Evolutionary conservation across 106 monocot genomes (phyloP).

Genomic region (Vanilla planifolia): DNA sequence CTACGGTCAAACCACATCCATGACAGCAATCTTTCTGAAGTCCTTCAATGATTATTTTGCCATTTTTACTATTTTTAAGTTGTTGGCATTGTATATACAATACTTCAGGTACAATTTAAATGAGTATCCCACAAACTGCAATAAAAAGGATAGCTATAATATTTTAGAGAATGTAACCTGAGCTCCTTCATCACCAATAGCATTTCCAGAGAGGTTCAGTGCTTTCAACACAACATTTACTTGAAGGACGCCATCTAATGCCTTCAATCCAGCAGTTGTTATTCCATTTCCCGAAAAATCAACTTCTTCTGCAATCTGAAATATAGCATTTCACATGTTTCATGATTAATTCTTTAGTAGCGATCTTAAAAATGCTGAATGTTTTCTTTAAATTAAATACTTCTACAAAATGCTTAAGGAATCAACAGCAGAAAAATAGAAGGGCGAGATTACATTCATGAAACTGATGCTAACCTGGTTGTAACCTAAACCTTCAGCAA

Average conservation of each 20-base stretch:
- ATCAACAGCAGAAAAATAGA: not conserved
- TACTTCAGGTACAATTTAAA: too few species aligned
- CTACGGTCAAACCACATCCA: too few species aligned
- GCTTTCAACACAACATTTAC: constrained; percentile 66
- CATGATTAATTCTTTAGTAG: too few species aligned
- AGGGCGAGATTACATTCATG: constrained; percentile 1
- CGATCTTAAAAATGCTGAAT: too few species aligned
- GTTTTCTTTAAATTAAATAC: too few species aligned
- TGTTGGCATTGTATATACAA: too few species aligned
- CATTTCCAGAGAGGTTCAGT: constrained; percentile 94
- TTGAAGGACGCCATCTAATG: constrained; percentile 97
- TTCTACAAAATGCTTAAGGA: too few species aligned
- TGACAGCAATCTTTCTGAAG: too few species aligned
- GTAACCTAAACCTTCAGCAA: constrained; percentile 90
- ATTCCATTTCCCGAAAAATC: constrained; percentile 97
- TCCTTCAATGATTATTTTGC: too few species aligned
- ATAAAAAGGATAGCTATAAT: constrained; percentile 7
- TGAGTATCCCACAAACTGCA: too few species aligned
- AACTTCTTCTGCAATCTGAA: constrained; percentile 91
- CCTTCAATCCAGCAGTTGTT: constrained; percentile 80
- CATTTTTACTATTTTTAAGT: too few species aligned
- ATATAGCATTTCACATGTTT: constrained; percentile 3
- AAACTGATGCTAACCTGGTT: constrained; percentile 64
- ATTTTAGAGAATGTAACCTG: constrained; percentile 46
- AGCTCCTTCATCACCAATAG: constrained; percentile 93